These are phyloP conservation scores for Microbotryum lychnidis-dioicae DNA, from an alignment of 1,284 basidiomycete genomes.

Conservation along the genomic window DNA sequence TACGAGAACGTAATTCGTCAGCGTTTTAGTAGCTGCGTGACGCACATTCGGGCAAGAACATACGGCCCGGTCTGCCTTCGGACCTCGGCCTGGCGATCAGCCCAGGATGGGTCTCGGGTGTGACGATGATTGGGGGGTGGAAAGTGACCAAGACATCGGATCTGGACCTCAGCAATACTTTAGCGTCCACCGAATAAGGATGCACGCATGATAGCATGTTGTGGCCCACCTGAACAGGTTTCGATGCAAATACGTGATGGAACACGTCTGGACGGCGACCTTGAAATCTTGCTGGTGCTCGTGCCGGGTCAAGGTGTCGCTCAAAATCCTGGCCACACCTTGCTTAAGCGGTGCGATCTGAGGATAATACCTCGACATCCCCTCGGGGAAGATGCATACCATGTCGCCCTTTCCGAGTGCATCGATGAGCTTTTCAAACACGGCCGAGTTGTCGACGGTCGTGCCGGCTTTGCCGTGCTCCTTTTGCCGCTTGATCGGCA, in stretches of 20 bases:
- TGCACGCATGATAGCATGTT: conserved; percentile 33
- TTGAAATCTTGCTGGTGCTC: conserved; percentile 53
- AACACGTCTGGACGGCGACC: conserved; percentile 63
- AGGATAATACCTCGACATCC: conserved; percentile 70
- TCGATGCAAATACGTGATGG: conserved; percentile 59
- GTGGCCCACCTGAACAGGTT: conserved; percentile 57
- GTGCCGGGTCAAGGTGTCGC: conserved; percentile 65
- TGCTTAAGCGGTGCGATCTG: conserved; percentile 73
- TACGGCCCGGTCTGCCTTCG: neutral
- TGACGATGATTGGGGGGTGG: conserved; percentile 54
- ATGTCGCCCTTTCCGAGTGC: conserved; percentile 68
- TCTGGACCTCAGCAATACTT: too few species aligned
- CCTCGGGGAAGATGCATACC: conserved; percentile 72
- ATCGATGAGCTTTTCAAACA: conserved; percentile 61
- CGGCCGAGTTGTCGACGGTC: conserved; percentile 55
- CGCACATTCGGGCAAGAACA: neutral
- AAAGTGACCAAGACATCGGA: conserved; percentile 74
- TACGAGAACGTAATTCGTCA: neutral
- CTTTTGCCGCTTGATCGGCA: conserved; percentile 66
- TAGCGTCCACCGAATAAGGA: too few species aligned
- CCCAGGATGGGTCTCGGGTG: conserved; percentile 18
- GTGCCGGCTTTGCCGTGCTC: conserved; percentile 53
- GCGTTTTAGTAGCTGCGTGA: neutral
- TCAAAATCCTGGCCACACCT: conserved; percentile 70
- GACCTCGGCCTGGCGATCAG: conserved; percentile 8